A percentile compares a stretch with the other conserved stretches of the same genome.
phyloP scores from a whole-genome alignment of 2,329 filamentous ascomycete genomes.

The Dactylella cylindrospora region DNA sequence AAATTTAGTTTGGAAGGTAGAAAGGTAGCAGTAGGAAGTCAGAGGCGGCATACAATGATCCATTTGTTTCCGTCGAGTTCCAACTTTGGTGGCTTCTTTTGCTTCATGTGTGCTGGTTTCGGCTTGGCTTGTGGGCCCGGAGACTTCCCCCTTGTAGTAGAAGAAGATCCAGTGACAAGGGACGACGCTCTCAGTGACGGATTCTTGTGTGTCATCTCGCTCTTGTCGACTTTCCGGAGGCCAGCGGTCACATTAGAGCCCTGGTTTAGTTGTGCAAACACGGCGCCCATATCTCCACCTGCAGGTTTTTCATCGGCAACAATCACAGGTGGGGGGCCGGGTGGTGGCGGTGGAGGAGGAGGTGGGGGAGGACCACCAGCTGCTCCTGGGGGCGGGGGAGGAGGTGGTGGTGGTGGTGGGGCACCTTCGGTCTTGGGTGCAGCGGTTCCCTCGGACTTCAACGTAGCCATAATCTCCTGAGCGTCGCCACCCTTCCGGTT shows the following conservation, averaged over 20 bases:
- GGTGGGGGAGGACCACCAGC: conserved; percentile 59
- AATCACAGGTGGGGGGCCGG: conserved; percentile 68
- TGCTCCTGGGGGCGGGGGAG: conserved; percentile 55
- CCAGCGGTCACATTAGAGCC: conserved; percentile 84
- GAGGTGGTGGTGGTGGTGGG: conserved; percentile 53
- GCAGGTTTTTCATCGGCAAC: conserved; percentile 56
- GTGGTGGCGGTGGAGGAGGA: conserved; percentile 69
- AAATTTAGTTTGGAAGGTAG: not conserved
- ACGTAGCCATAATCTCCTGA: conserved; percentile 66
- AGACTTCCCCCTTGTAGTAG: conserved; percentile 69
- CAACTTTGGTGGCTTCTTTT: conserved; percentile 77
- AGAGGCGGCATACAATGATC: conserved; percentile 66
- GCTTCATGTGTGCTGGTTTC: conserved; percentile 80
- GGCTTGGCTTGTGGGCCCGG: conserved; percentile 85
- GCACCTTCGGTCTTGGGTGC: conserved; percentile 50
- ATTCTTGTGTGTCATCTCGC: conserved; percentile 98
- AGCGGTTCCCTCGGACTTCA: conserved; percentile 54
- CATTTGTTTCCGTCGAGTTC: conserved; percentile 88
- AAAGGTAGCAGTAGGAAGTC: not conserved
- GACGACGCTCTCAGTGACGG: conserved; percentile 75
- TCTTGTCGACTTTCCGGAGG: conserved; percentile 89
- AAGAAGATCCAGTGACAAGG: conserved; percentile 64
- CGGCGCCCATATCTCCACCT: conserved; percentile 71
- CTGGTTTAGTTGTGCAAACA: conserved; percentile 89
- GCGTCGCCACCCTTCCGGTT: conserved; percentile 76